Base-by-base conservation (phyloP, 169 alveolate species). In the Besnoitia besnoiti region DNA sequence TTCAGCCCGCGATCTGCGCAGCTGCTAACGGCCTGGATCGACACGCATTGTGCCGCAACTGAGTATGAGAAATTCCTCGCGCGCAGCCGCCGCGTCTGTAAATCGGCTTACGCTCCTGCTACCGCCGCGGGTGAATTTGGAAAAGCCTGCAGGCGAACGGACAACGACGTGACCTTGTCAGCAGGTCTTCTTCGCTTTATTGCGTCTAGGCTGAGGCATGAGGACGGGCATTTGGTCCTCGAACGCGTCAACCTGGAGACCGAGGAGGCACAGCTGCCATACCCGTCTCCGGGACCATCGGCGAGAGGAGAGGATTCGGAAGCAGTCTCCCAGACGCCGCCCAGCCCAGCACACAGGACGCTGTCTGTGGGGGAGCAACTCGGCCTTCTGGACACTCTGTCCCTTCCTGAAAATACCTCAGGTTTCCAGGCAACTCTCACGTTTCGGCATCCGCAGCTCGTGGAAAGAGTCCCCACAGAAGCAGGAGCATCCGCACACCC, bases 1-100 rank as follows among this genome's bases (percentile, higher is more conserved):
- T 77, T 39, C 55, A 77, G 87, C 59, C 87, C 87, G 10, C 49
- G 87, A 39, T 77, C 87, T 77, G 12, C 87, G 14, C 44, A 40
- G 61, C 87, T 77, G 37, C 59, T 40, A 19, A 5, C 37, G 4
- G 10, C 19, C 33, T 77, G 87, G 87, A 44, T 77, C 8, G 87
- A 77, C 37, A 39, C 30, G 19, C 39, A 16, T 37, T 40, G 8
- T 8, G 87, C 87, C 12, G 19, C 7, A 27, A 37, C 7, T 16
- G 47, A 73, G 46, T 30, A 73, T 37, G 46, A 16, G 21, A 73
- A 37, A 42, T 73, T 73, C 2, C 82, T 73, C n/a, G 82, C 5
- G 24, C 16, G 44, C 82, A 7, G n/a, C 2, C n/a, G 67, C 67
- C 30, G 33, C 12, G 7, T 19, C 30, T 21, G 7, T n/a, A 55